Percentiles rank a stretch among this genome's conserved stretches.
These are phyloP conservation scores for Diaporthe caulivora DNA, from an alignment of 2,329 filamentous ascomycete species.

Conservation along the genomic window DNA sequence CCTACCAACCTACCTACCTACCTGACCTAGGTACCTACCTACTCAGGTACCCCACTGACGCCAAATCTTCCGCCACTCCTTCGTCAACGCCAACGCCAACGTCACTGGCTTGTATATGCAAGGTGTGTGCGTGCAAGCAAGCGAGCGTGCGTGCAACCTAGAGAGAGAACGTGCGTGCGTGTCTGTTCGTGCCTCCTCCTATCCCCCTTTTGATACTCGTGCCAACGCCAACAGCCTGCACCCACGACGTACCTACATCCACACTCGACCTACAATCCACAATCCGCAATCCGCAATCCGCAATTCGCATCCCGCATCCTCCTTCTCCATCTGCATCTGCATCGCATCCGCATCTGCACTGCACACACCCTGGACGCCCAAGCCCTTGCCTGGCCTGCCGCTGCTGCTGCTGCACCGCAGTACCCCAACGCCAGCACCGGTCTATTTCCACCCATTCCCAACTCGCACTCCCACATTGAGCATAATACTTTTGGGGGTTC, in stretches of 20 bases:
- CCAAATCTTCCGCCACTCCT: neutral
- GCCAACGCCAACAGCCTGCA: conserved; percentile 11
- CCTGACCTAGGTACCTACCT: neutral
- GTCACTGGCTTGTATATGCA: neutral
- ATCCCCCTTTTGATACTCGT: conserved; percentile 25
- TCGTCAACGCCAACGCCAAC: neutral
- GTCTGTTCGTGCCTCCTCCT: neutral
- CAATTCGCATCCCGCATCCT: neutral
- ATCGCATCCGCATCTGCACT: conserved; percentile 9
- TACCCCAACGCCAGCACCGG: neutral
- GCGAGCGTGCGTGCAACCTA: neutral
- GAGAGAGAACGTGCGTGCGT: neutral
- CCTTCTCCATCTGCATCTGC: conserved; percentile 5
- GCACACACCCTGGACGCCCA: conserved; percentile 10
- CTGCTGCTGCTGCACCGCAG: neutral
- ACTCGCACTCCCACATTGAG: neutral
- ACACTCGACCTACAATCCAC: neutral
- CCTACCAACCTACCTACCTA: neutral
- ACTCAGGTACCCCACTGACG: neutral
- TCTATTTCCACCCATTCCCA: neutral
- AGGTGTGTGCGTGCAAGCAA: neutral
- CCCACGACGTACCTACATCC: neutral
- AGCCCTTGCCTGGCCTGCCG: conserved; percentile 6
- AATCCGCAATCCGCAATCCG: neutral
- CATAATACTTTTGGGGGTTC: conserved; percentile 7